Evolutionary conservation across 768 basidiomycete genomes (phyloP).

Genomic region (Cantharellus anzutake): DNA sequence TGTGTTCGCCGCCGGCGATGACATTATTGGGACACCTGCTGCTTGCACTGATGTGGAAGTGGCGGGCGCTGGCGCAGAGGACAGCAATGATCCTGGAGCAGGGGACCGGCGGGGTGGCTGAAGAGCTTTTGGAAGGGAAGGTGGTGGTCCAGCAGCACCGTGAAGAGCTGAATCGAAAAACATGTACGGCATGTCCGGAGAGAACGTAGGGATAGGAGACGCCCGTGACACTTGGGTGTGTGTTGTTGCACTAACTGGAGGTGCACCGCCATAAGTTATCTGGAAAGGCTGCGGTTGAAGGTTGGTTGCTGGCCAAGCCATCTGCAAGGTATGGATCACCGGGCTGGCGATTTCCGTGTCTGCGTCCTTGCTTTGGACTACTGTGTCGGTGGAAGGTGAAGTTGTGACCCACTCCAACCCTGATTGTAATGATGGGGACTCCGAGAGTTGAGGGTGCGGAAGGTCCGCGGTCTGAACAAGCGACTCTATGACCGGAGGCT

Average conservation of each 20-base stretch:
- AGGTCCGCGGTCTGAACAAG: too few relatives aligned
- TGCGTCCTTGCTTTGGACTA: background rate
- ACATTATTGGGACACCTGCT: background rate
- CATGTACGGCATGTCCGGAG: slow-evolving; percentile 4
- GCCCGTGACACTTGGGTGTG: background rate
- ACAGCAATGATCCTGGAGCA: background rate
- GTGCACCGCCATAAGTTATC: too few relatives aligned
- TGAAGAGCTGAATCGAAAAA: slow-evolving; percentile 27
- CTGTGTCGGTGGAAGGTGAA: too few relatives aligned
- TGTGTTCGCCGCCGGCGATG: too few relatives aligned
- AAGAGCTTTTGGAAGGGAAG: slow-evolving; percentile 32
- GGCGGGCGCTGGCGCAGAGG: background rate
- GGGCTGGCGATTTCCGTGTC: background rate
- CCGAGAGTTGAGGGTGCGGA: too few relatives aligned
- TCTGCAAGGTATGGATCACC: background rate
- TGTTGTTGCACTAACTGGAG: too few relatives aligned
- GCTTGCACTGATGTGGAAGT: background rate
- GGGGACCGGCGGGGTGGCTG: background rate
- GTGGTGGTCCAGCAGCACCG: slow-evolving; percentile 53
- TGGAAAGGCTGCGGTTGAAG: background rate
- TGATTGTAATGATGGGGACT: too few relatives aligned
- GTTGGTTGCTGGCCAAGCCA: background rate
- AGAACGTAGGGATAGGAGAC: slow-evolving; percentile 6
- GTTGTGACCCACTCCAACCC: too few relatives aligned
- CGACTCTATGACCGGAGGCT: too few relatives aligned